Evolutionary conservation across 805 yeast species (phyloP).

Genomic region (Ogataea nonfermentans): DNA sequence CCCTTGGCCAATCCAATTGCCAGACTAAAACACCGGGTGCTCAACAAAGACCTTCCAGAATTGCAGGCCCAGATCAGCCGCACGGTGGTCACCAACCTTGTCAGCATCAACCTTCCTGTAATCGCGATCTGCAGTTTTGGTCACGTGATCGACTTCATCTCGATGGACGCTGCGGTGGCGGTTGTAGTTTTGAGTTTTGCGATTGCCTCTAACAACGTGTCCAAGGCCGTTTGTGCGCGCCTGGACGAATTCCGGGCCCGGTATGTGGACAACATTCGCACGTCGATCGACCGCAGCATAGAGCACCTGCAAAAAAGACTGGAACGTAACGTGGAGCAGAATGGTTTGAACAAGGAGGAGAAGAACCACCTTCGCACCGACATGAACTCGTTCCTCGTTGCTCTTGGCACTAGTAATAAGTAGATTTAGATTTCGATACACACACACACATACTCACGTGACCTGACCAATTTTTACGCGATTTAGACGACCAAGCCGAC

Average conservation of each 20-base stretch:
- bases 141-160: constrained; percentile 27
- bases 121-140: constrained; percentile 26
- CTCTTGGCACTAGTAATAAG: no score
- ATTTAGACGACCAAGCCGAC: constrained; percentile 3
- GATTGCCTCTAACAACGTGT: constrained; percentile 27
- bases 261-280: constrained; percentile 28
- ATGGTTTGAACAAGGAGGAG: constrained; percentile 13
- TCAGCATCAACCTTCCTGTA: constrained; percentile 28
- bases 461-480: constrained; percentile 3
- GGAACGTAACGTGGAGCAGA: constrained; percentile 14
- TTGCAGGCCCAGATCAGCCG: constrained; percentile 27
- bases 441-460: constrained; percentile 2
- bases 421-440: constrained; percentile 1
- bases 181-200: constrained; percentile 29
- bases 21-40: constrained; percentile 18
- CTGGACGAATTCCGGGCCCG: constrained; percentile 24
- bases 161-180: constrained; percentile 30
- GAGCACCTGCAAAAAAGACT: constrained; percentile 21
- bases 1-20: constrained; percentile 17
- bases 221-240: constrained; percentile 19
- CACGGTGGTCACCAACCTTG: constrained; percentile 23
- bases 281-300: constrained; percentile 26
- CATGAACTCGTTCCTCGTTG: constrained; percentile 13
- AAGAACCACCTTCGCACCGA: constrained; percentile 13
- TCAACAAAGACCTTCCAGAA: constrained; percentile 27